These are phyloP conservation scores for Entomortierella parvispora DNA, from an alignment of 192 early-diverging fungal species.

Conservation along the genomic window DNA sequence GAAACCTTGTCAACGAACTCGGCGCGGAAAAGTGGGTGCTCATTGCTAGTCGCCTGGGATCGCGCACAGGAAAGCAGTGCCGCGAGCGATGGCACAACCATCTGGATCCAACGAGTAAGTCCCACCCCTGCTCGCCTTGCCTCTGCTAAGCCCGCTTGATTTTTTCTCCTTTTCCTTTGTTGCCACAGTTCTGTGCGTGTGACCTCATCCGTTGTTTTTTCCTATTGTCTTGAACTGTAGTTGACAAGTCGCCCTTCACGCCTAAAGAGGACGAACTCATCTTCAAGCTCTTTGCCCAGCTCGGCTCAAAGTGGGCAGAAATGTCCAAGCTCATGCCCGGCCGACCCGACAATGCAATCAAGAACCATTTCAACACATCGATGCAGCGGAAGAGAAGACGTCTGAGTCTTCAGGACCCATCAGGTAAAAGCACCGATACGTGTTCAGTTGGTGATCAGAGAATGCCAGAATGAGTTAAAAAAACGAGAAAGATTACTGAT, in stretches of 20 bases:
- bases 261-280: conserved; percentile 42
- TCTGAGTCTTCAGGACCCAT: conserved; percentile 41
- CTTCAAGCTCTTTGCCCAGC: conserved; percentile 40
- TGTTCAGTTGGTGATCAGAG: too few species aligned
- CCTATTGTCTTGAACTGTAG: conserved; percentile 1
- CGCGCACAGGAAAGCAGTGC: conserved; percentile 49
- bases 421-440: conserved; percentile 13
- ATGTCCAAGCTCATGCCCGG: conserved; percentile 55
- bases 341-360: conserved; percentile 49
- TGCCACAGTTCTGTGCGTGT: not conserved
- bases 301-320: conserved; percentile 51
- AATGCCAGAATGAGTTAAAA: too few species aligned
- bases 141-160: too few species aligned
- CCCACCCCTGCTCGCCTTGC: not conserved
- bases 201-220: not conserved
- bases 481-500: not conserved
- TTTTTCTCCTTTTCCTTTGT: not conserved
- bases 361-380: conserved; percentile 51
- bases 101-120: conserved; percentile 43
- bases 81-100: conserved; percentile 50
- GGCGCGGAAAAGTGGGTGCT: conserved; percentile 51
- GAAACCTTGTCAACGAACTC: conserved; percentile 32
- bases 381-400: conserved; percentile 51
- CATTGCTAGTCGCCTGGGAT: conserved; percentile 42
- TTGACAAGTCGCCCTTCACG: conserved; percentile 50